Percentiles rank a stretch among this genome's conserved stretches.
phyloP scores from a whole-genome alignment of 176 grass and related monocot species.

The Melocanna baccifera region DNA sequence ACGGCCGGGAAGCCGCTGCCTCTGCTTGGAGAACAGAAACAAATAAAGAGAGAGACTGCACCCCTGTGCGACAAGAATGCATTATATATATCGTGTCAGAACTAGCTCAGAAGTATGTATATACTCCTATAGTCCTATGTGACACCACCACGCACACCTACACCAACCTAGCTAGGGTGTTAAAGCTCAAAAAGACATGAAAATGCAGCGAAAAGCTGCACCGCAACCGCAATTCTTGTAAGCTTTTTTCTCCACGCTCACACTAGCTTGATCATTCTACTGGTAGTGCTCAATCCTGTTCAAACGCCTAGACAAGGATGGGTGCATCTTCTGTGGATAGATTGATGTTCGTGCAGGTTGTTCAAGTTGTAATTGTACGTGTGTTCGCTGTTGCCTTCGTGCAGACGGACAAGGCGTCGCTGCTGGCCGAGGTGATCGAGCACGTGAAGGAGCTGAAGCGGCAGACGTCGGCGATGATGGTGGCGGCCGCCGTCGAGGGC shows the following conservation, averaged over 20 bases:
- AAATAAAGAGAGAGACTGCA: neutral
- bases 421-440: conserved; percentile 93
- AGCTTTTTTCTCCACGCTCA: conserved; percentile 44
- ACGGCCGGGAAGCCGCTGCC: conserved; percentile 29
- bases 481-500: neutral
- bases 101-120: neutral
- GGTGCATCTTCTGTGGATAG: neutral
- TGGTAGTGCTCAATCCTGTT: conserved; percentile 14
- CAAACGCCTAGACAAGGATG: neutral
- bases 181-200: conserved; percentile 47
- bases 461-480: conserved; percentile 75
- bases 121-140: neutral
- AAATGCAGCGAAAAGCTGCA: conserved; percentile 50
- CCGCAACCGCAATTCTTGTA: conserved; percentile 21
- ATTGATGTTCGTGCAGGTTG: neutral
- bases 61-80: conserved; percentile 25
- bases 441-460: conserved; percentile 97
- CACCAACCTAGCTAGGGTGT: neutral
- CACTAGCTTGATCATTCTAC: conserved; percentile 28
- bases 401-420: conserved; percentile 96
- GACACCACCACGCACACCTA: conserved; percentile 24
- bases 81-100: conserved; percentile 43
- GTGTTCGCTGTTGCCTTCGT: neutral
- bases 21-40: conserved; percentile 37
- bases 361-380: conserved; percentile 4